Percentiles rank a stretch among this genome's conserved stretches.
Evolutionary conservation across 2,329 filamentous ascomycete species (phyloP).

Genomic region (Diplodia mutila): DNA sequence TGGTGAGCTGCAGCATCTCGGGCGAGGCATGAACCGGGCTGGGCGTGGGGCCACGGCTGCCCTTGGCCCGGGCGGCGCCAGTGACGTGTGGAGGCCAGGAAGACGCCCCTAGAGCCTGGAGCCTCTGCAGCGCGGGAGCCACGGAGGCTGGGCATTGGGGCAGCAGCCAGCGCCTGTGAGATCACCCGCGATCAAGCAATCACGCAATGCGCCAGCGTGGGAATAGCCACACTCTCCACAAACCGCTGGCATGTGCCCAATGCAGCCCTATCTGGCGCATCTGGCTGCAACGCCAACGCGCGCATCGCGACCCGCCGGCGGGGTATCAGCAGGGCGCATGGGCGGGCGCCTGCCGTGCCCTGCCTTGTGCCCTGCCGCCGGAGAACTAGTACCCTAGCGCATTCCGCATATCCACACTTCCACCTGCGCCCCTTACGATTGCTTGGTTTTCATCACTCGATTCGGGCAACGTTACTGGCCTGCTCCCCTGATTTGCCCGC

Average conservation of each 20-base stretch:
- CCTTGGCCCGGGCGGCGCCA: not conserved
- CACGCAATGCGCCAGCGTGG: slow-evolving; percentile 9
- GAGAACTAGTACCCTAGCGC: slow-evolving; percentile 16
- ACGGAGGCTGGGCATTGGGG: not conserved
- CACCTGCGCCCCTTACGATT: slow-evolving; percentile 17
- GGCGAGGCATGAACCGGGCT: slow-evolving; percentile 2
- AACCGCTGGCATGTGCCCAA: not conserved
- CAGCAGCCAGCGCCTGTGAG: not conserved
- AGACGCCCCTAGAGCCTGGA: no score
- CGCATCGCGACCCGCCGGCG: not conserved
- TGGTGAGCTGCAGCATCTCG: slow-evolving; percentile 14
- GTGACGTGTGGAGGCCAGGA: slow-evolving; percentile 8
- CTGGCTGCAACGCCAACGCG: not conserved
- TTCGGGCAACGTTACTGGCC: slow-evolving; percentile 1
- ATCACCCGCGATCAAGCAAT: slow-evolving; percentile 10
- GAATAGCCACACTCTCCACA: slow-evolving; percentile 14
- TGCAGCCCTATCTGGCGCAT: not conserved
- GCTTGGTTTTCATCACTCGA: not conserved
- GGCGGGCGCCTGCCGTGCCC: not conserved
- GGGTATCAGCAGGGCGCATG: slow-evolving; percentile 5
- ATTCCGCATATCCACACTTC: slow-evolving; percentile 15
- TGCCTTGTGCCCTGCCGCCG: slow-evolving; percentile 14
- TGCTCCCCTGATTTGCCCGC: slow-evolving; percentile 8
- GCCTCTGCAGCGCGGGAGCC: no score
- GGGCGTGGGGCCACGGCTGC: slow-evolving; percentile 2